A percentile compares a stretch with the other conserved stretches of the same genome.
Evolutionary conservation across 768 basidiomycete species (phyloP).

Genomic region (Mycena vitilis): DNA sequence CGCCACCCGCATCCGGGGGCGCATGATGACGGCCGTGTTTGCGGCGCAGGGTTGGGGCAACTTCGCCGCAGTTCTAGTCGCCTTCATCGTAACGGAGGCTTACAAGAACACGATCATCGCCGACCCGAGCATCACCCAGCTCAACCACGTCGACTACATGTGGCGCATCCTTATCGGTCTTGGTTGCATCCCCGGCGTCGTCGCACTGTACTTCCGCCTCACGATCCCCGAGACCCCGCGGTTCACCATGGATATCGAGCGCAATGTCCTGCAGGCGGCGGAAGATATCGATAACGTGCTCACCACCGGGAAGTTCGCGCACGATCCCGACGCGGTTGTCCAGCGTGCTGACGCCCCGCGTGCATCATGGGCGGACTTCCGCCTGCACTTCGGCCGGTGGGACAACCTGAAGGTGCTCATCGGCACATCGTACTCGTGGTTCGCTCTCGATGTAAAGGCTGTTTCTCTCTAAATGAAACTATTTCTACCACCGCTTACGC

Average conservation of each 20-base stretch:
- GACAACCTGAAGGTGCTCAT: background rate
- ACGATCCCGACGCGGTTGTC: background rate
- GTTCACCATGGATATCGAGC: conserved; percentile 84
- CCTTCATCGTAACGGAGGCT: background rate
- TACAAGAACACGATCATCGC: background rate
- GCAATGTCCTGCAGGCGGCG: background rate
- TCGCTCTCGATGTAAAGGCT: background rate
- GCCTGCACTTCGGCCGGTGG: background rate
- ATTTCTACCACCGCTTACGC: background rate
- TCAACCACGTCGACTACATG: conserved; percentile 72
- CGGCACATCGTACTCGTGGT: background rate
- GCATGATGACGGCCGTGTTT: conserved; percentile 65
- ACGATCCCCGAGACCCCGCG: conserved; percentile 94
- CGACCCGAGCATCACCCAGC: conserved; percentile 47
- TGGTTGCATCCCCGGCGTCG: conserved; percentile 81
- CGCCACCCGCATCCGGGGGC: conserved; percentile 67
- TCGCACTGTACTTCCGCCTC: conserved; percentile 91
- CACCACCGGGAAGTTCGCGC: background rate
- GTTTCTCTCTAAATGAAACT: no score
- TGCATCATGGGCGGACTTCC: background rate
- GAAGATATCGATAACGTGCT: background rate
- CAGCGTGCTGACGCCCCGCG: background rate
- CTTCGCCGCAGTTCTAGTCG: background rate
- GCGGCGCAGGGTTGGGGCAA: conserved; percentile 90
- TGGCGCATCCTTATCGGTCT: conserved; percentile 85